Percentiles rank a stretch among this genome's conserved stretches.
Evolutionary conservation across 2,329 filamentous ascomycete species (phyloP).

Genomic region (Cladosporium sp.): DNA sequence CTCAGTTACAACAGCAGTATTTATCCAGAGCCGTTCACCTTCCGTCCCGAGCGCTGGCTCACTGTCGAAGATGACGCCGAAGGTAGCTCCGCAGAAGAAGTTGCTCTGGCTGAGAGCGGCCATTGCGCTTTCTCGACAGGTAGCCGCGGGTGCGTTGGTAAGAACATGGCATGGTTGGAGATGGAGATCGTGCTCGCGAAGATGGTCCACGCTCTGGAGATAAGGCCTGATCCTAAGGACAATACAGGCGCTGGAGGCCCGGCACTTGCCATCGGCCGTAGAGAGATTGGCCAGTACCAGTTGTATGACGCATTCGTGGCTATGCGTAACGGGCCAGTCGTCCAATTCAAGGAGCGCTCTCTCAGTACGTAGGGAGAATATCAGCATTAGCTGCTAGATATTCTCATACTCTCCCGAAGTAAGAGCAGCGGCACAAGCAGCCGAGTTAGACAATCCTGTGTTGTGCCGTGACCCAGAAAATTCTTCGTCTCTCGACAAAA

Average conservation of each 20-base stretch:
- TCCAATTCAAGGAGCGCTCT: slow-evolving; percentile 13
- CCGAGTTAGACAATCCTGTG: too few species aligned
- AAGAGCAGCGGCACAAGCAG: too few species aligned
- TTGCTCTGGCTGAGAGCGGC: slow-evolving; percentile 55
- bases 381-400: too few species aligned
- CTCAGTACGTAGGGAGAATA: not conserved
- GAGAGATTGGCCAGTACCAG: slow-evolving; percentile 17
- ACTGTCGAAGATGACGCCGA: slow-evolving; percentile 1
- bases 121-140: slow-evolving; percentile 73
- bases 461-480: too few species aligned
- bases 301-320: slow-evolving; percentile 18
- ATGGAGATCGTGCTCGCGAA: slow-evolving; percentile 19
- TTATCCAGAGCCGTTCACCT: slow-evolving; percentile 28
- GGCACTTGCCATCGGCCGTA: not conserved
- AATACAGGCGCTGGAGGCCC: slow-evolving; percentile 12
- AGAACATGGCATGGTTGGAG: slow-evolving; percentile 32
- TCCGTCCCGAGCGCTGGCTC: slow-evolving; percentile 32
- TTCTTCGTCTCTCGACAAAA: too few species aligned
- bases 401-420: too few species aligned
- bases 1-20: slow-evolving; percentile 29
- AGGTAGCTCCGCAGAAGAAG: not conserved
- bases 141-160: slow-evolving; percentile 67
- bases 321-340: slow-evolving; percentile 19
- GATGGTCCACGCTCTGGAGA: slow-evolving; percentile 15
- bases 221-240: slow-evolving; percentile 12